Evolutionary conservation across 1,284 basidiomycete genomes (phyloP).

Genomic region (Cutaneotrichosporon cutaneum): DNA sequence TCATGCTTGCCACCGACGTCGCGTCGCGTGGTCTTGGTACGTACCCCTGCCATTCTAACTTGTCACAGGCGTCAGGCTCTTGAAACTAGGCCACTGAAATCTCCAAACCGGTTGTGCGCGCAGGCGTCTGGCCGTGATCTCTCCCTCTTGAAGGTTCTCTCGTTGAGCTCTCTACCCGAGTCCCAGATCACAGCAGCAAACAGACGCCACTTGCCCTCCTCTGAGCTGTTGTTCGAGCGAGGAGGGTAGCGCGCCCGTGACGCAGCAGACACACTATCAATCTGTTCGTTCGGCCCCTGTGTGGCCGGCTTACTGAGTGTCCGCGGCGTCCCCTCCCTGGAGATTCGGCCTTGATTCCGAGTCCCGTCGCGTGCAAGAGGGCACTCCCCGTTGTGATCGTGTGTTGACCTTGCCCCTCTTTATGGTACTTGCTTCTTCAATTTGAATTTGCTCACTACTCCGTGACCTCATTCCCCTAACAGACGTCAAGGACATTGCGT

Average conservation of each 20-base stretch:
- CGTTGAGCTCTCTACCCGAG: slow-evolving; percentile 10
- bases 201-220: slow-evolving; percentile 13
- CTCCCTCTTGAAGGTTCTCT: slow-evolving; percentile 4
- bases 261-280: slow-evolving; percentile 7
- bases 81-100: slow-evolving; percentile 15
- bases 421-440: slow-evolving; percentile 18
- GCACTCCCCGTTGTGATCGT: slow-evolving; percentile 24
- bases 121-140: slow-evolving; percentile 9
- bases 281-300: slow-evolving; percentile 9
- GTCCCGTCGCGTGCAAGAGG: slow-evolving; percentile 26
- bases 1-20: slow-evolving; percentile 96
- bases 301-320: slow-evolving; percentile 9
- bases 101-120: slow-evolving; percentile 12
- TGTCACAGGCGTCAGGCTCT: slow-evolving; percentile 30
- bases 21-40: slow-evolving; percentile 99
- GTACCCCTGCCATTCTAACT: slow-evolving; percentile 55
- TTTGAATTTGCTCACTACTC: slow-evolving; percentile 27
- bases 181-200: slow-evolving; percentile 19
- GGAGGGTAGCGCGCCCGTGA: slow-evolving; percentile 10
- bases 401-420: slow-evolving; percentile 22
- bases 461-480: slow-evolving; percentile 22
- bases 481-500: slow-evolving; percentile 53
- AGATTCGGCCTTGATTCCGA: slow-evolving; percentile 13
- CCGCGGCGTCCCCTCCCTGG: slow-evolving; percentile 9
- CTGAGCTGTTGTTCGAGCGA: background rate